phyloP scores from a whole-genome alignment of 306 rosid genomes.

The Vachellia pachyceras region DNA sequence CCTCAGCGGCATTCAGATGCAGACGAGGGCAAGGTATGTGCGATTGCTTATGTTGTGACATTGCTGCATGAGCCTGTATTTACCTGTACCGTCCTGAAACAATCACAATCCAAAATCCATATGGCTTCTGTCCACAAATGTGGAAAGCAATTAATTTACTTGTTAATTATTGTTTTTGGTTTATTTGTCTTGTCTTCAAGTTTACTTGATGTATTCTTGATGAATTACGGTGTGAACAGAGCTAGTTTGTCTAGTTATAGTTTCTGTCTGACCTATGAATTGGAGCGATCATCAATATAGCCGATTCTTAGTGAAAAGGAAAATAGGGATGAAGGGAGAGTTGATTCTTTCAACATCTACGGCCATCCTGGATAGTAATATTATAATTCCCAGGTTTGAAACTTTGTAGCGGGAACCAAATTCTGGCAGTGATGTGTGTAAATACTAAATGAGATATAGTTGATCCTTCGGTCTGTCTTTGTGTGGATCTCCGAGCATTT shows the following conservation, averaged over 20 bases:
- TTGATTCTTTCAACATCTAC: neutral
- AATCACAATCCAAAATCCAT: neutral
- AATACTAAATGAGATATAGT: neutral
- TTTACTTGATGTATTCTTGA: conserved; percentile 4
- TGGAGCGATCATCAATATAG: neutral
- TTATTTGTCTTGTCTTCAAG: neutral
- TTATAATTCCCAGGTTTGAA: neutral
- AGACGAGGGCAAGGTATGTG: conserved; percentile 97
- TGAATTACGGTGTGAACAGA: neutral
- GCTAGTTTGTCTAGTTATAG: conserved; percentile 12
- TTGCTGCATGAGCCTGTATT: neutral
- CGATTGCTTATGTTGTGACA: neutral
- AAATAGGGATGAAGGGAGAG: neutral
- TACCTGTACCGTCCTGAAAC: neutral
- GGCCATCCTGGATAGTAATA: neutral
- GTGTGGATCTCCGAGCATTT: neutral
- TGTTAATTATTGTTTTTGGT: conserved; percentile 18
- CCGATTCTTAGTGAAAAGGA: conserved; percentile 9
- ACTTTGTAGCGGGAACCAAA: neutral
- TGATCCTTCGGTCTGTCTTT: neutral
- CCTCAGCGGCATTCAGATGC: conserved; percentile 97
- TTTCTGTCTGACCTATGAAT: neutral
- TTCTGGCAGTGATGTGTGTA: neutral
- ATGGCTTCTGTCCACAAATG: conserved; percentile 15
- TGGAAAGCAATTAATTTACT: conserved; percentile 8